Evolutionary conservation across 306 rosid species (phyloP).

Genomic region (Nissolia schottii): DNA sequence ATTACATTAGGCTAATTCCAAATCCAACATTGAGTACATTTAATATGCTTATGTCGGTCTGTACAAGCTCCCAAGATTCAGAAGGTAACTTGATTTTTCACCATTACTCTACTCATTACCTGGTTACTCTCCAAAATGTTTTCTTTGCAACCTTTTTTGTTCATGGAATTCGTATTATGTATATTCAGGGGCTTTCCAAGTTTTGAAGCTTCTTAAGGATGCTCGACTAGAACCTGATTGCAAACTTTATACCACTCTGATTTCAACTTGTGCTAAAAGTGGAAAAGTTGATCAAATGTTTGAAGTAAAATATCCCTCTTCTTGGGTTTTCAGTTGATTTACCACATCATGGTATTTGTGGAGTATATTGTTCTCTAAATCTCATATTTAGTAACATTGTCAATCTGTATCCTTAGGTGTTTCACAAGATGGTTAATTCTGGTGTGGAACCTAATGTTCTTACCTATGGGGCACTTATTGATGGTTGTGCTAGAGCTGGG

Average conservation of each 20-base stretch:
- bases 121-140: slow-evolving; percentile 1
- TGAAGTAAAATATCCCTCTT: slow-evolving; percentile 62
- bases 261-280: slow-evolving; percentile 90
- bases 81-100: slow-evolving; percentile 48
- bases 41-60: slow-evolving; percentile 97
- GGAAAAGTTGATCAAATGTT: slow-evolving; percentile 94
- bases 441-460: slow-evolving; percentile 85
- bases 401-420: slow-evolving; percentile 48
- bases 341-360: slow-evolving; percentile 7
- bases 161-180: slow-evolving; percentile 30
- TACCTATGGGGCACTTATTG: slow-evolving; percentile 95
- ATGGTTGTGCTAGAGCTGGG: slow-evolving; percentile 96
- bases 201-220: slow-evolving; percentile 71
- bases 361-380: slow-evolving; percentile 5
- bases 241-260: slow-evolving; percentile 92
- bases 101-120: background rate
- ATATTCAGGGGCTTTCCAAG: slow-evolving; percentile 85
- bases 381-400: slow-evolving; percentile 12
- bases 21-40: slow-evolving; percentile 87
- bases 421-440: slow-evolving; percentile 87
- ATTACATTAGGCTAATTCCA: slow-evolving; percentile 67
- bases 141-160: slow-evolving; percentile 21
- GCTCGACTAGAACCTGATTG: slow-evolving; percentile 83
- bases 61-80: slow-evolving; percentile 70
- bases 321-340: slow-evolving; percentile 19